Conservation (phyloP, 805 yeast genomes). For the Candida multigemmis region DNA sequence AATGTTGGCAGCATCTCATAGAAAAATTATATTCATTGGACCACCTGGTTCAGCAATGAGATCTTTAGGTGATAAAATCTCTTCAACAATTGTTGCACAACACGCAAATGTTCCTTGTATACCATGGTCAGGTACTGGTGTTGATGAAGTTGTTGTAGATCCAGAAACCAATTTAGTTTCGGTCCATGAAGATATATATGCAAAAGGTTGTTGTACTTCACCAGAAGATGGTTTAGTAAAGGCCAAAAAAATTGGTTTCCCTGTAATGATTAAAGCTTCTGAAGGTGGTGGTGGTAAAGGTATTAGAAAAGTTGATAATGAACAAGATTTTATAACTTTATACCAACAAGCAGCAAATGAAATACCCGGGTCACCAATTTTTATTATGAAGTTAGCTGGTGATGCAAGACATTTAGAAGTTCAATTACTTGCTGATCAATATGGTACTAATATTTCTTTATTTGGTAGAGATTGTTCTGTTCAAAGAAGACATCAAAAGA, state of each 20-base stretch:
- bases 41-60: conserved; percentile 99
- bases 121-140: conserved; percentile 99
- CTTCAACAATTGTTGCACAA: conserved; percentile 97
- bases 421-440: conserved; percentile 95
- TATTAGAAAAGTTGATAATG: conserved; percentile 89
- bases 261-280: conserved; percentile 97
- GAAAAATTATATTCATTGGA: conserved; percentile 88
- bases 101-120: conserved; percentile 98
- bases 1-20: conserved; percentile 84
- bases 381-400: conserved; percentile 96
- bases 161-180: conserved; percentile 69
- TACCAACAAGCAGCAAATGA: conserved; percentile 95
- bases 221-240: conserved; percentile 85
- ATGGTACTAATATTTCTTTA: conserved; percentile 93
- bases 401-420: conserved; percentile 97
- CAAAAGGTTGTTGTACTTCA: conserved; percentile 76
- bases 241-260: conserved; percentile 88
- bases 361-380: conserved; percentile 98
- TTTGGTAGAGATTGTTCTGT: conserved; percentile 99
- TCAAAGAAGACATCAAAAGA: conserved; percentile 98
- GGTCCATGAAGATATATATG: conserved; percentile 75
- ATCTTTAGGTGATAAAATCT: conserved; percentile 97
- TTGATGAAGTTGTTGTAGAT: conserved; percentile 71
- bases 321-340: conserved; percentile 63
- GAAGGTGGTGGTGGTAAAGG: conserved; percentile 99